These are phyloP conservation scores for Polygonum aviculare DNA, from an alignment of 148 eudicot genomes.

Conservation along the genomic window DNA sequence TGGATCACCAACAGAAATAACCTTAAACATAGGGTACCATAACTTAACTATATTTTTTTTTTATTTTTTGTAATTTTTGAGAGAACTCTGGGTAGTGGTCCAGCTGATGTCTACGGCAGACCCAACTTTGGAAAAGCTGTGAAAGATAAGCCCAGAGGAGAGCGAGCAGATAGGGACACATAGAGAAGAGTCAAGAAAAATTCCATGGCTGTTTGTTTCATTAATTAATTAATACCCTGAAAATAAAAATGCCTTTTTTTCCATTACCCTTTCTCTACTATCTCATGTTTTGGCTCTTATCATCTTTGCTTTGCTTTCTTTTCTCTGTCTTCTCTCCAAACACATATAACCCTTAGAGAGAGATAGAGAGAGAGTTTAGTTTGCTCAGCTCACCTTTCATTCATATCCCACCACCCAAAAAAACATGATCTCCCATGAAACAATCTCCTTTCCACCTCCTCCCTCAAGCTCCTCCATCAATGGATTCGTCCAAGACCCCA, in stretches of 20 bases:
- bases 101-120: slow-evolving; percentile 6
- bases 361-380: too few relatives aligned
- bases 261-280: not conserved
- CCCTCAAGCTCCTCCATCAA: slow-evolving; percentile 10
- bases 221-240: not conserved
- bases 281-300: slow-evolving; percentile 9
- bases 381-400: not conserved
- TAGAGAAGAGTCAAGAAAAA: not conserved
- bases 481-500: slow-evolving; percentile 7
- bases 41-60: too few relatives aligned
- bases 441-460: slow-evolving; percentile 5
- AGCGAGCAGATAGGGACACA: not conserved
- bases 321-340: slow-evolving; percentile 3
- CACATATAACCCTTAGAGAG: not conserved
- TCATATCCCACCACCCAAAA: not conserved
- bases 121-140: slow-evolving; percentile 10
- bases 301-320: slow-evolving; percentile 9
- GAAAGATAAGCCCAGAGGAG: slow-evolving; percentile 10
- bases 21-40: too few relatives aligned
- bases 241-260: not conserved
- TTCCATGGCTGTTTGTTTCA: not conserved
- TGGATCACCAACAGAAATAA: too few relatives aligned
- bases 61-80: not conserved
- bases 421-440: slow-evolving; percentile 6
- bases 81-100: not conserved